Evolutionary conservation across 1,284 basidiomycete species (phyloP).

Genomic region (Sanguinoderma infundibulare): DNA sequence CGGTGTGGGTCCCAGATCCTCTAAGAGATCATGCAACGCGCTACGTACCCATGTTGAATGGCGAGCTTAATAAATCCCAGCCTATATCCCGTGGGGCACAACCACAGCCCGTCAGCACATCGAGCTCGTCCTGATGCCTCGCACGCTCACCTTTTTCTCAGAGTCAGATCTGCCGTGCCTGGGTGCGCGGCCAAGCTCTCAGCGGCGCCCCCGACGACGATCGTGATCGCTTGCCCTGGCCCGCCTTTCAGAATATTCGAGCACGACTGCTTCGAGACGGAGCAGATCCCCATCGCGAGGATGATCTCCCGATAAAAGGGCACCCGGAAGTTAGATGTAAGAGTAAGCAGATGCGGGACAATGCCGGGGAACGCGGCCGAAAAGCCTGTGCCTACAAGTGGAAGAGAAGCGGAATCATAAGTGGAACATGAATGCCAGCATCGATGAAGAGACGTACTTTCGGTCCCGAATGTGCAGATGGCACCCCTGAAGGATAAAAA

Average conservation of each 20-base stretch:
- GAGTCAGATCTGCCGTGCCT: constrained; percentile 92
- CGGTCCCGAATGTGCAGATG: constrained; percentile 91
- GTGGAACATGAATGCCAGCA: too few relatives aligned
- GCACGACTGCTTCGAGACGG: constrained; percentile 90
- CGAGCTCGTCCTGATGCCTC: background rate
- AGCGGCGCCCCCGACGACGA: constrained; percentile 96
- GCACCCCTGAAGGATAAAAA: constrained; percentile 69
- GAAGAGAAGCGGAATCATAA: background rate
- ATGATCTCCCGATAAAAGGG: constrained; percentile 95
- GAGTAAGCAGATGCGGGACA: constrained; percentile 90
- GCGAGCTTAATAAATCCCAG: constrained; percentile 97
- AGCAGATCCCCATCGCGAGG: constrained; percentile 86
- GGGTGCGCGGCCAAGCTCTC: constrained; percentile 94
- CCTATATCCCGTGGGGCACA: constrained; percentile 39
- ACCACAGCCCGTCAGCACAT: background rate
- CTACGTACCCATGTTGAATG: constrained; percentile 83
- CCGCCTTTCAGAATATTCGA: constrained; percentile 85
- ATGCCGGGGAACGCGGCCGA: constrained; percentile 91
- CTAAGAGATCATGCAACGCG: background rate
- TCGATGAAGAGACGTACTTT: constrained; percentile 69
- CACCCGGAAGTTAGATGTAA: constrained; percentile 88
- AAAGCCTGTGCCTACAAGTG: constrained; percentile 83
- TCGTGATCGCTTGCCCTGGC: constrained; percentile 81
- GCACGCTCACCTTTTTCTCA: constrained; percentile 70
- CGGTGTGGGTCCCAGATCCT: background rate